Evolutionary conservation across 352 stramenopile species (phyloP).

Genomic region (Globisporangium carolinianum): DNA sequence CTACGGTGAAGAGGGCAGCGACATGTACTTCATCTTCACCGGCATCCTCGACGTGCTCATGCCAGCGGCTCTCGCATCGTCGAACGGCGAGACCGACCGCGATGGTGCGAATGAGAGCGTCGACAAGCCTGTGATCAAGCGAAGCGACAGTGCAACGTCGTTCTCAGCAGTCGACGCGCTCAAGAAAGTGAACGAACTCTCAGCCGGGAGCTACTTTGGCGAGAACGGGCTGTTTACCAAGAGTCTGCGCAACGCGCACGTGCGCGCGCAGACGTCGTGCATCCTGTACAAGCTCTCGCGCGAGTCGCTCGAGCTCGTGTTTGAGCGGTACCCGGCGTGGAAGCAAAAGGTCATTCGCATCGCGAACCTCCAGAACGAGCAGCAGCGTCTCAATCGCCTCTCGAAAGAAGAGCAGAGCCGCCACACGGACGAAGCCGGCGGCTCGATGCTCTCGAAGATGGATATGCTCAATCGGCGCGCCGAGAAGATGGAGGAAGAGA

Average conservation of each 20-base stretch:
- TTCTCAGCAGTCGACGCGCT: not conserved
- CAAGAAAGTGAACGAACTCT: slow-evolving; percentile 31
- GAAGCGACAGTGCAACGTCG: not conserved
- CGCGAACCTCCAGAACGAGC: slow-evolving; percentile 23
- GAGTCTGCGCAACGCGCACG: slow-evolving; percentile 24
- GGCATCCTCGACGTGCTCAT: slow-evolving; percentile 33
- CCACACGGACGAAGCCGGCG: slow-evolving; percentile 12
- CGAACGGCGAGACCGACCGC: not conserved
- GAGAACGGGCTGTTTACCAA: slow-evolving; percentile 34
- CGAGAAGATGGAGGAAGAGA: slow-evolving; percentile 23
- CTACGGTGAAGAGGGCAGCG: slow-evolving; percentile 31
- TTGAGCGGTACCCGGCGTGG: slow-evolving; percentile 37
- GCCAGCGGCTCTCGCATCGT: not conserved
- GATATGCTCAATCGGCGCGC: slow-evolving; percentile 19
- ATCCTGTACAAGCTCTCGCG: slow-evolving; percentile 39
- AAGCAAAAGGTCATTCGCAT: slow-evolving; percentile 37
- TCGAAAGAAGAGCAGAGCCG: slow-evolving; percentile 15
- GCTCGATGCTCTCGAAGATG: slow-evolving; percentile 15
- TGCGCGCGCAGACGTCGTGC: slow-evolving; percentile 31
- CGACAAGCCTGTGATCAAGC: not conserved
- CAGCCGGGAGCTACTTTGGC: slow-evolving; percentile 28
- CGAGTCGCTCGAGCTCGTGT: slow-evolving; percentile 34
- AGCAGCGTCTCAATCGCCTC: slow-evolving; percentile 11
- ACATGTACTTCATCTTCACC: slow-evolving; percentile 56
- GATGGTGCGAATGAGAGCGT: not conserved